These are phyloP conservation scores for Solanum chilense DNA, from an alignment of 257 asterid species.

Conservation along the genomic window DNA sequence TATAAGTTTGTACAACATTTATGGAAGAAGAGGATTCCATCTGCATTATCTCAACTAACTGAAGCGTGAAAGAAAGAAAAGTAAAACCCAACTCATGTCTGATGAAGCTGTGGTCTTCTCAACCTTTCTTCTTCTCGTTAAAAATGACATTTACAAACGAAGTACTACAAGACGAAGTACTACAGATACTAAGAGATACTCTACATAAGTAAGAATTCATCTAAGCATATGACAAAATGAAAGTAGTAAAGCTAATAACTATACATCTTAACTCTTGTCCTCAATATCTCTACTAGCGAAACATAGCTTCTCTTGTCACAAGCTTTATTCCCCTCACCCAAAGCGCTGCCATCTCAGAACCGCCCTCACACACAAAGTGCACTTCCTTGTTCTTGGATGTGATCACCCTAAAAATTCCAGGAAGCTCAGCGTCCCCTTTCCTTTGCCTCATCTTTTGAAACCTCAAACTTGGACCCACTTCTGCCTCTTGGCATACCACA, in stretches of 20 bases:
- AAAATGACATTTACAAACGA: background rate
- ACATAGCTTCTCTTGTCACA: constrained; percentile 16
- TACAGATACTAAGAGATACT: constrained; percentile 1
- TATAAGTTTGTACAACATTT: background rate
- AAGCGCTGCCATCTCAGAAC: constrained; percentile 39
- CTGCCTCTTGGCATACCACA: constrained; percentile 48
- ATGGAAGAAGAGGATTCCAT: background rate
- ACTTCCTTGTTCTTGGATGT: constrained; percentile 55
- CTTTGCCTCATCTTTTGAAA: constrained; percentile 37
- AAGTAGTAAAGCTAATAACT: constrained; percentile 2
- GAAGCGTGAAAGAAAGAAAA: background rate
- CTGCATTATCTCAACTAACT: background rate
- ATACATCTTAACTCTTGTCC: background rate
- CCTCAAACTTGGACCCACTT: constrained; percentile 47
- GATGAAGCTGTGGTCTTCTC: background rate
- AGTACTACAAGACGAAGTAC: constrained; percentile 3
- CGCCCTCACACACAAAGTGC: constrained; percentile 70
- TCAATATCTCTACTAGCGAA: background rate
- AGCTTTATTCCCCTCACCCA: constrained; percentile 44
- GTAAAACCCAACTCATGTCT: background rate
- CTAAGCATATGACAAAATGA: constrained; percentile 3
- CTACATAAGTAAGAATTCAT: background rate
- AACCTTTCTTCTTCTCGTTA: background rate
- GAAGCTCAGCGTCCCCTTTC: constrained; percentile 37
- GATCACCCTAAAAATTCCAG: constrained; percentile 56